Evolutionary conservation across 2,329 filamentous ascomycete genomes (phyloP).

Genomic region (Hansfordia pulvinata): DNA sequence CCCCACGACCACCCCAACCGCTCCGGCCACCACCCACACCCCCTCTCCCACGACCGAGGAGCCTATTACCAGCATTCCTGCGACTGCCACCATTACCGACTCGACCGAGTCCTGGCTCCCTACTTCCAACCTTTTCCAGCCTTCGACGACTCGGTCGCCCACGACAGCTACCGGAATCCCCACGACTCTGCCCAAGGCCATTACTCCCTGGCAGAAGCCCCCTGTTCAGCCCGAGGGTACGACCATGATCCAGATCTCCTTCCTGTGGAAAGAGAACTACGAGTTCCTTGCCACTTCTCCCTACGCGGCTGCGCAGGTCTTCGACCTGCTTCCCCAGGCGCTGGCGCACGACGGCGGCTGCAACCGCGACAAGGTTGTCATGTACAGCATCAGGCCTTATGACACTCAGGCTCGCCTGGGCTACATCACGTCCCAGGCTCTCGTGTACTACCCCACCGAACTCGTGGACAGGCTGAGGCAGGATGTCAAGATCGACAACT

Average conservation of each 20-base stretch:
- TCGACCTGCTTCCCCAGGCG: constrained; percentile 60
- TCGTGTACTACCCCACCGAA: constrained; percentile 61
- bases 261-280: constrained; percentile 71
- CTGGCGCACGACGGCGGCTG: constrained; percentile 53
- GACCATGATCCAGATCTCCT: constrained; percentile 71
- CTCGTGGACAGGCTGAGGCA: constrained; percentile 54
- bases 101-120: constrained; percentile 38
- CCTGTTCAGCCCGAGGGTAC: constrained; percentile 44
- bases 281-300: constrained; percentile 61
- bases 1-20: constrained; percentile 4
- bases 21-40: constrained; percentile 4
- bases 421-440: constrained; percentile 70
- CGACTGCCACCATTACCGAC: constrained; percentile 27
- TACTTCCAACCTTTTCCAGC: constrained; percentile 46
- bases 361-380: constrained; percentile 37
- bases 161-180: constrained; percentile 42
- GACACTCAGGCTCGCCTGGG: constrained; percentile 56
- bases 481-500: constrained; percentile 58
- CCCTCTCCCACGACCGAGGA: constrained; percentile 2
- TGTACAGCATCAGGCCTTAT: constrained; percentile 62
- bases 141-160: constrained; percentile 27
- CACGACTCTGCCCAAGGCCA: constrained; percentile 56
- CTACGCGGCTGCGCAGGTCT: constrained; percentile 72
- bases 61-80: constrained; percentile 23
- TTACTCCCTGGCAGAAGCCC: constrained; percentile 52